Conservation (phyloP, 1,139 yeast genomes). For the Geotrichum citri-aurantii region DNA sequence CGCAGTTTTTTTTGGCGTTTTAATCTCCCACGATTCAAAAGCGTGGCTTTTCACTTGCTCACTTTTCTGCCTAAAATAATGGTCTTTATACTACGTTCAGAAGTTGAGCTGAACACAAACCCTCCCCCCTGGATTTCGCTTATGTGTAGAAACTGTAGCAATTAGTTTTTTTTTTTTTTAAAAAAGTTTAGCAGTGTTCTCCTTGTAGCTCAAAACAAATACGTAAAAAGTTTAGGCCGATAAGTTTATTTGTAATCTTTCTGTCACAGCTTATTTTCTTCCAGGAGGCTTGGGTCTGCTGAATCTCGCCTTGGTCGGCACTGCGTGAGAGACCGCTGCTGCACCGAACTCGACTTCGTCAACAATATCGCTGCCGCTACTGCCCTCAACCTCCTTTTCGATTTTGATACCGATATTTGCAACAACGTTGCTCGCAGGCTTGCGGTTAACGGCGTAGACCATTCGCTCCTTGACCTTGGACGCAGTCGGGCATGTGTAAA, state of each 20-base stretch:
- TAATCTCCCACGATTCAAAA: not conserved
- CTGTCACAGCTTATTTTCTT: slow-evolving; percentile 17
- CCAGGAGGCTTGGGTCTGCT: slow-evolving; percentile 38
- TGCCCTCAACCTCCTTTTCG: slow-evolving; percentile 17
- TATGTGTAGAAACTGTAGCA: too few relatives aligned
- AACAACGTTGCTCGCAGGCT: slow-evolving; percentile 55
- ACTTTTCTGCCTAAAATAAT: not conserved
- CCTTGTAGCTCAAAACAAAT: too few relatives aligned
- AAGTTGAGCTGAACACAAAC: not conserved
- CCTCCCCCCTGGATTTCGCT: too few relatives aligned
- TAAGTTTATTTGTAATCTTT: not conserved
- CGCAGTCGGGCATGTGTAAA: slow-evolving; percentile 86
- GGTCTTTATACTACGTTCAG: not conserved
- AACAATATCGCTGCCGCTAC: slow-evolving; percentile 16
- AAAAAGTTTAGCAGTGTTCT: too few relatives aligned
- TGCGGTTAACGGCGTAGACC: slow-evolving; percentile 83
- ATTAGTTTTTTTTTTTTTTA: too few relatives aligned
- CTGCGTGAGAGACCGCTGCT: slow-evolving; percentile 18
- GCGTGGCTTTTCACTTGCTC: not conserved
- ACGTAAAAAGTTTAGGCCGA: not conserved
- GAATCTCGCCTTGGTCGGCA: slow-evolving; percentile 23
- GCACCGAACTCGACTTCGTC: slow-evolving; percentile 23
- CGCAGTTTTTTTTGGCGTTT: too few relatives aligned
- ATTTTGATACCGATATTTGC: slow-evolving; percentile 21
- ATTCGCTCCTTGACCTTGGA: slow-evolving; percentile 86